Evolutionary conservation across 106 monocot species (phyloP).

Genomic region (Dioscorea dumetorum): DNA sequence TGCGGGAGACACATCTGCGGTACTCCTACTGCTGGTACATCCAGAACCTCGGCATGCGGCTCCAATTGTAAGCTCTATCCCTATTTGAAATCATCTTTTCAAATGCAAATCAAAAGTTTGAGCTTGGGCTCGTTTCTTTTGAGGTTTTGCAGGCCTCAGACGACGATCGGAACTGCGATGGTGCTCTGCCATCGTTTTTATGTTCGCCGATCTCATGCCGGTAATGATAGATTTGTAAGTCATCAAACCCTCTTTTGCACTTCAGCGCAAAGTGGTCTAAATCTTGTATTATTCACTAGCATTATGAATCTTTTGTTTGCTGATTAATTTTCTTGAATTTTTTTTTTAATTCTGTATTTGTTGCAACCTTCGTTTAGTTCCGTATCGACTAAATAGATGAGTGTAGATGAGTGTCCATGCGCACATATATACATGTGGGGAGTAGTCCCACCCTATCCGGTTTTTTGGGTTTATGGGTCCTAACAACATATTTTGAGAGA

Average conservation of each 20-base stretch:
- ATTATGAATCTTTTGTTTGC: too few relatives aligned
- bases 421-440: too few relatives aligned
- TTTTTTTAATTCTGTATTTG: too few relatives aligned
- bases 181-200: constrained; percentile 93
- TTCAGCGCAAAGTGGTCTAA: too few relatives aligned
- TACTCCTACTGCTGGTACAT: constrained; percentile 78
- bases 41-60: constrained; percentile 59
- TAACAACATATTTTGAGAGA: too few relatives aligned
- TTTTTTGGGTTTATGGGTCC: too few relatives aligned
- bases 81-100: neutral
- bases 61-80: constrained; percentile 49
- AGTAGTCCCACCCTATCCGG: too few relatives aligned
- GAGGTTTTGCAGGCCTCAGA: constrained; percentile 73
- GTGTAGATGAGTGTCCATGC: too few relatives aligned
- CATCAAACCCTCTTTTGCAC: neutral
- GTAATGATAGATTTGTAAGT: constrained; percentile 93
- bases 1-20: constrained; percentile 55
- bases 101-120: neutral
- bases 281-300: too few relatives aligned
- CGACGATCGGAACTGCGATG: constrained; percentile 70
- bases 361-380: too few relatives aligned
- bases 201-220: constrained; percentile 85
- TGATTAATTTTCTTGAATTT: too few relatives aligned
- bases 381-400: too few relatives aligned
- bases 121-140: neutral